These are phyloP conservation scores for Paraphoma sp. DNA, from an alignment of 2,329 filamentous ascomycete genomes.

Conservation along the genomic window DNA sequence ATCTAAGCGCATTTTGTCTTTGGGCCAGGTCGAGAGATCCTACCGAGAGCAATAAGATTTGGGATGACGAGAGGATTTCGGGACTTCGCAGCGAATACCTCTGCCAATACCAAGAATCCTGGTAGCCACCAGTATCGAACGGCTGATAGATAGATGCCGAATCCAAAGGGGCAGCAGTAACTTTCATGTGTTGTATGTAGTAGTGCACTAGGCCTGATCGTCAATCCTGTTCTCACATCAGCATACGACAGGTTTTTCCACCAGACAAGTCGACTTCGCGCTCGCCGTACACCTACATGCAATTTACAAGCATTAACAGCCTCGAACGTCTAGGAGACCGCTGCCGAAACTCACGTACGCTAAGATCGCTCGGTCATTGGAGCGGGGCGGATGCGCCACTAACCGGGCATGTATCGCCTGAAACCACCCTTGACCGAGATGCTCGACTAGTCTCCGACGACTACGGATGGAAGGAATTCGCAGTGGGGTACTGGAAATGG, in stretches of 20 bases:
- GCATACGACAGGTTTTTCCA: no score
- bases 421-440: not conserved
- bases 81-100: not conserved
- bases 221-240: no score
- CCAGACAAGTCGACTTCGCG: no score
- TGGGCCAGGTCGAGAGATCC: no score
- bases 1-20: no score
- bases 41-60: no score
- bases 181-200: no score
- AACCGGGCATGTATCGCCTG: not conserved
- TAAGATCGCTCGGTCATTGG: not conserved
- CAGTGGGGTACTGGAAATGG: not conserved
- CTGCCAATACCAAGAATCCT: not conserved
- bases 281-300: no score
- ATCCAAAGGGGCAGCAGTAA: no score
- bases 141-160: no score
- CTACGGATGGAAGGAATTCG: conserved; percentile 3
- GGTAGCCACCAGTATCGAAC: not conserved
- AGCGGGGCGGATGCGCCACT: not conserved
- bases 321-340: not conserved
- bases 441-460: not conserved
- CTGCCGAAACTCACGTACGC: not conserved
- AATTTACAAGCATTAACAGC: not conserved
- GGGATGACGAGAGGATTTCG: conserved; percentile 12
- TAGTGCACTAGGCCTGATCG: no score